phyloP scores from a whole-genome alignment of 2,329 filamentous ascomycete species.

The Harringtonia lauricola region DNA sequence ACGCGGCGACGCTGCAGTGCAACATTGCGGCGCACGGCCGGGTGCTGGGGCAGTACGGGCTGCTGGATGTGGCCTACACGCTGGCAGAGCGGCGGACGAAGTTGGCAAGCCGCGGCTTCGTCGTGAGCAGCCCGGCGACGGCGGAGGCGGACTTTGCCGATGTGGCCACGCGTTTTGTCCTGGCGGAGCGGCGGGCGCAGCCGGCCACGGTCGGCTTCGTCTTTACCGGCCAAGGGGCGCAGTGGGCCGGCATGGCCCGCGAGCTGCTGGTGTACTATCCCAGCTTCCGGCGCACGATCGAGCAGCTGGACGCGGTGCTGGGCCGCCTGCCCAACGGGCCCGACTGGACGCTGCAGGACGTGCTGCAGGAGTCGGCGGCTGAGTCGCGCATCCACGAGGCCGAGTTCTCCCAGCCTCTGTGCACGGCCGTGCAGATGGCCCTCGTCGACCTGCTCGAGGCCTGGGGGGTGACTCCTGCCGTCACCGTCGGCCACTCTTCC shows the following conservation, averaged over 20 bases:
- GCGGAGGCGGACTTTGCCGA: slow-evolving; percentile 1
- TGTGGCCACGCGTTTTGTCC: too few species aligned
- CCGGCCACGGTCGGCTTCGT: slow-evolving; percentile 10
- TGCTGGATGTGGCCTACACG: slow-evolving; percentile 12
- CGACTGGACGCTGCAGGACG: neutral
- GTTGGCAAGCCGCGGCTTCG: slow-evolving; percentile 4
- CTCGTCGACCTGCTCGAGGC: slow-evolving; percentile 27
- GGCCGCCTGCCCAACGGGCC: neutral
- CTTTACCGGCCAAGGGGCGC: slow-evolving; percentile 19
- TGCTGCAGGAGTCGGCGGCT: slow-evolving; percentile 20
- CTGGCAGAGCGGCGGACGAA: slow-evolving; percentile 18
- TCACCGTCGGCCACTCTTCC: slow-evolving; percentile 34
- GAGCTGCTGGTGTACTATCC: slow-evolving; percentile 15
- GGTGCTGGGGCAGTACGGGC: neutral
- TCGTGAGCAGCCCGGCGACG: neutral
- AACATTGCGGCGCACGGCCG: neutral
- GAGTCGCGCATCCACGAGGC: slow-evolving; percentile 24
- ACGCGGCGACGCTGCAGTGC: too few species aligned
- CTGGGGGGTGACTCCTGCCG: slow-evolving; percentile 21
- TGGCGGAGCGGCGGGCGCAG: neutral
- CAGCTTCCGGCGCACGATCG: neutral
- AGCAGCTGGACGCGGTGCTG: slow-evolving; percentile 19
- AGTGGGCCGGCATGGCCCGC: slow-evolving; percentile 18
- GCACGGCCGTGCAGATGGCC: slow-evolving; percentile 35
- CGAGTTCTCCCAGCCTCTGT: slow-evolving; percentile 28